Conservation (phyloP, 805 yeast species). For the Kuraishia hungarica region DNA sequence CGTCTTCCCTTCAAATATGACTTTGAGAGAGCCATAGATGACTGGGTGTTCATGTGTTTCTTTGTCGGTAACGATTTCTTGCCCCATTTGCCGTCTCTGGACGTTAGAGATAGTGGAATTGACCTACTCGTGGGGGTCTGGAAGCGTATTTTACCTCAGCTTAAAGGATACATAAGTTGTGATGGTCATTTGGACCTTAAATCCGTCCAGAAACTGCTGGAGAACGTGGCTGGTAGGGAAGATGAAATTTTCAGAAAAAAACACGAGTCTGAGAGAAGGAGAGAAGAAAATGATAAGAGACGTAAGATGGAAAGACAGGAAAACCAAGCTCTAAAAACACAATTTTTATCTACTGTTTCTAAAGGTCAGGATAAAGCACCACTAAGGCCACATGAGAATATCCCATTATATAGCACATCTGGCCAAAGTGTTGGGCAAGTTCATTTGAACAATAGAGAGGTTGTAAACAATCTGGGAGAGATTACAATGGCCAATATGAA, state of each 20-base stretch:
- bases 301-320: constrained; percentile 40
- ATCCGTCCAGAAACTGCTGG: constrained; percentile 66
- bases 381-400: constrained; percentile 51
- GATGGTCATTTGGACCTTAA: constrained; percentile 78
- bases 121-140: constrained; percentile 75
- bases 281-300: constrained; percentile 57
- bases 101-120: constrained; percentile 91
- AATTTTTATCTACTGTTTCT: constrained; percentile 42
- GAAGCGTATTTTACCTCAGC: constrained; percentile 61
- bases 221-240: constrained; percentile 62
- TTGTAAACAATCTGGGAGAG: constrained; percentile 53
- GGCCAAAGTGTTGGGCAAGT: constrained; percentile 63
- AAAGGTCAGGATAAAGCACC: constrained; percentile 77
- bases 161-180: constrained; percentile 76
- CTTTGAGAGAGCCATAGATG: constrained; percentile 92
- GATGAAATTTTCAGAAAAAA: constrained; percentile 66
- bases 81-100: constrained; percentile 92
- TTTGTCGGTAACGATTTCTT: constrained; percentile 97
- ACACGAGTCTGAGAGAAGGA: constrained; percentile 60
- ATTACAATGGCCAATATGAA: constrained; percentile 67
- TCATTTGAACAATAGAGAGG: constrained; percentile 59
- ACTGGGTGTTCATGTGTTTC: constrained; percentile 98
- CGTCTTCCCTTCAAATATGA: constrained; percentile 69
- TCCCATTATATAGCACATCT: constrained; percentile 70
- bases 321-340: constrained; percentile 33